Conservation (phyloP, 495 filamentous ascomycete genomes). For the Lasiosphaeriaceae sp. region DNA sequence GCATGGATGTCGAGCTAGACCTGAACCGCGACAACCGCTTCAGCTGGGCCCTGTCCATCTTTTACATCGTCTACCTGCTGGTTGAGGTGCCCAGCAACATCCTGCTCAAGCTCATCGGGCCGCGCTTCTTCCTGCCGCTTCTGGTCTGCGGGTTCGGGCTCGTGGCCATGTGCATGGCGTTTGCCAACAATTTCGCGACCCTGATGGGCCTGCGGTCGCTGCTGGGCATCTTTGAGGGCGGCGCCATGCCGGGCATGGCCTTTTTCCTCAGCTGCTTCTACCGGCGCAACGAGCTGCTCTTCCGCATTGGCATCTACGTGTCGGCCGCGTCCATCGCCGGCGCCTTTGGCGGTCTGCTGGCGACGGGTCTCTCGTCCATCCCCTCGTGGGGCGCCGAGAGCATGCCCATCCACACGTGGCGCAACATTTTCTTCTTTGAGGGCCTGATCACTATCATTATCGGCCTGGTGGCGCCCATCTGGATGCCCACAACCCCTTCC, state of each 20-base stretch:
- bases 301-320: conserved; percentile 55
- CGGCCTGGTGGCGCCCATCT: conserved; percentile 46
- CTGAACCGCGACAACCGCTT: conserved; percentile 47
- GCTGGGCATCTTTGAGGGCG: conserved; percentile 51
- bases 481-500: conserved; percentile 52
- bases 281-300: conserved; percentile 51
- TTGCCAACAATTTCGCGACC: conserved; percentile 40
- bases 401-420: conserved; percentile 51
- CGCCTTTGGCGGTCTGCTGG: conserved; percentile 54
- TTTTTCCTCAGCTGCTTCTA: conserved; percentile 58
- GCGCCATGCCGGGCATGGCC: conserved; percentile 54
- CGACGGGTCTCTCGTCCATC: conserved; percentile 48
- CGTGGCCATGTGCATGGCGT: conserved; percentile 42
- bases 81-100: conserved; percentile 66
- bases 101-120: conserved; percentile 56
- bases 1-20: conserved; percentile 50
- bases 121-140: conserved; percentile 60
- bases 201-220: conserved; percentile 39
- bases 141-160: conserved; percentile 49
- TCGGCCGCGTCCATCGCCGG: conserved; percentile 53
- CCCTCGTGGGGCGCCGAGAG: conserved; percentile 43
- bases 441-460: conserved; percentile 53
- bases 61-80: conserved; percentile 65
- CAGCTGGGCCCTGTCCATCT: conserved; percentile 56
- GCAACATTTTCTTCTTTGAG: conserved; percentile 66